Evolutionary conservation across 148 eudicot genomes (phyloP).

Genomic region (Gaultheria prostrata): DNA sequence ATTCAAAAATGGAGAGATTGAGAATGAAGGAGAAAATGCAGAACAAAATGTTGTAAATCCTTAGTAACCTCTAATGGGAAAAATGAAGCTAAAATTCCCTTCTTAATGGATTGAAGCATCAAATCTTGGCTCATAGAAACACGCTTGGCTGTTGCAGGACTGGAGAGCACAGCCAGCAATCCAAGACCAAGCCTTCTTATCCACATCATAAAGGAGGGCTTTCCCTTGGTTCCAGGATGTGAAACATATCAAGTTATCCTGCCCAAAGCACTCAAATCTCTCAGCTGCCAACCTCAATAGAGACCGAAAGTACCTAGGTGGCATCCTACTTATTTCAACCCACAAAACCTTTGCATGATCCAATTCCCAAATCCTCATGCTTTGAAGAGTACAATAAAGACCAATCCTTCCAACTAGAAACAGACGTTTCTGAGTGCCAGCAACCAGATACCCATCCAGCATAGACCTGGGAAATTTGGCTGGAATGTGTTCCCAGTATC

Average conservation of each 20-base stretch:
- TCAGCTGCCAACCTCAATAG: conserved; percentile 88
- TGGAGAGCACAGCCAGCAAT: conserved; percentile 94
- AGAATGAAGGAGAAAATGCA: background rate
- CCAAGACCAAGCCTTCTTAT: conserved; percentile 97
- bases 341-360: conserved; percentile 76
- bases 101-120: conserved; percentile 75
- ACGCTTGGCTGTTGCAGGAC: conserved; percentile 88
- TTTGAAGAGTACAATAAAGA: conserved; percentile 82
- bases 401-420: conserved; percentile 96
- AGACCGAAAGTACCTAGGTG: conserved; percentile 75
- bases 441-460: conserved; percentile 89
- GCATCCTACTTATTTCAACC: conserved; percentile 94
- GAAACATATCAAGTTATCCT: conserved; percentile 86
- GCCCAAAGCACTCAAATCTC: conserved; percentile 97
- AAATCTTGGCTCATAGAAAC: conserved; percentile 98
- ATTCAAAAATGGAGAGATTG: background rate
- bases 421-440: conserved; percentile 78
- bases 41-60: background rate
- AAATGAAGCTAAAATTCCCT: background rate
- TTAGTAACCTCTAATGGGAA: background rate
- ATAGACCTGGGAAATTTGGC: conserved; percentile 91
- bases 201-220: conserved; percentile 90
- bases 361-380: conserved; percentile 97
- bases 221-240: conserved; percentile 99
- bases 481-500: conserved; percentile 95